Evolutionary conservation across 495 filamentous ascomycete genomes (phyloP).

Genomic region (Talaromyces wortmannii): DNA sequence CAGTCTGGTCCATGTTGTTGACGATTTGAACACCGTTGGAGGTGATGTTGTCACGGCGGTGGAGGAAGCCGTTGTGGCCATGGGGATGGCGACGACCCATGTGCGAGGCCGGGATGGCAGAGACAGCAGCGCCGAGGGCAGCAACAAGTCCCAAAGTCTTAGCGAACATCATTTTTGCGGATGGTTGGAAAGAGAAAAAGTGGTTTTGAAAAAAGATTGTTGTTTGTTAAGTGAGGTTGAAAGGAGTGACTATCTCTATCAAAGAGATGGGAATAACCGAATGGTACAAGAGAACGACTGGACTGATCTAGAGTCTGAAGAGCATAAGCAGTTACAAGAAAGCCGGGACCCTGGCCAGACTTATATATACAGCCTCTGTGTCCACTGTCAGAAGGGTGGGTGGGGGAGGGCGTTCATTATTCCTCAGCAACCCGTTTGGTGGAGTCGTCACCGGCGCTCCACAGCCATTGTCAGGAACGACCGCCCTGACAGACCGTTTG

Average conservation of each 20-base stretch:
- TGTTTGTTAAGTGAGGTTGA: not conserved
- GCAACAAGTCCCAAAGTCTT: constrained; percentile 33
- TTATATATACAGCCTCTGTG: too few relatives aligned
- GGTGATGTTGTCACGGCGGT: constrained; percentile 33
- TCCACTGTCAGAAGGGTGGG: too few relatives aligned
- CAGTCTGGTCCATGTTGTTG: constrained; percentile 28
- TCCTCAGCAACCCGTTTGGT: too few relatives aligned
- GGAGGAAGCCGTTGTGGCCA: constrained; percentile 3
- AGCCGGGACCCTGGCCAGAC: not conserved
- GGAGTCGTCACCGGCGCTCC: too few relatives aligned
- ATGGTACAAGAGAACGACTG: constrained; percentile 1
- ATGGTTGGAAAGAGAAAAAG: too few relatives aligned
- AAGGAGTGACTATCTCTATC: constrained; percentile 3
- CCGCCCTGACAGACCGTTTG: too few relatives aligned
- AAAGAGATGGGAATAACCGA: constrained; percentile 3
- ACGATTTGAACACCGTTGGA: constrained; percentile 24
- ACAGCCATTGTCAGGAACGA: too few relatives aligned
- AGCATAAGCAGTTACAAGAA: not conserved
- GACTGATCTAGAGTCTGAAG: not conserved
- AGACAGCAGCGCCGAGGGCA: constrained; percentile 27
- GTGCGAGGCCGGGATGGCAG: constrained; percentile 26
- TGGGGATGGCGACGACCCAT: constrained; percentile 11
- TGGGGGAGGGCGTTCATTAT: too few relatives aligned
- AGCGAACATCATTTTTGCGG: constrained; percentile 28
- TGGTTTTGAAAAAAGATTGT: constrained; percentile 6